Conservation (phyloP, 495 filamentous ascomycete species). For the Penicillium pulvis region DNA sequence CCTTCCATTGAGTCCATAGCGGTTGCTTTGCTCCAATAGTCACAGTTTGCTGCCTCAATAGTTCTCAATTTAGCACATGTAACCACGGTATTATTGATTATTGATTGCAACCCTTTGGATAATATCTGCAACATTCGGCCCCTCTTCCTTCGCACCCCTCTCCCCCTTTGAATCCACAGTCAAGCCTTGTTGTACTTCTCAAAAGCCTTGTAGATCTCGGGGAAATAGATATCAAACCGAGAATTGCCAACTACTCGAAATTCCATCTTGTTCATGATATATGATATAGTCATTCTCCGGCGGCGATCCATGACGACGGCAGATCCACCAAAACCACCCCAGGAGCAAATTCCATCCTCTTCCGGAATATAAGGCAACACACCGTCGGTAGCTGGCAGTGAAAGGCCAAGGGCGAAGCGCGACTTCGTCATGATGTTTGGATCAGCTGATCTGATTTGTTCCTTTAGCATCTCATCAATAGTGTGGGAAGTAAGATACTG, state of each 20-base stretch:
- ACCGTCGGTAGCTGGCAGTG: slow-evolving; percentile 19
- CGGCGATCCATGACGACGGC: slow-evolving; percentile 46
- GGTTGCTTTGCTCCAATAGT: no score
- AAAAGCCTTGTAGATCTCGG: no score
- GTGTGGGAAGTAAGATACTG: slow-evolving; percentile 33
- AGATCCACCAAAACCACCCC: slow-evolving; percentile 48
- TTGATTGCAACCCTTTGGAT: no score
- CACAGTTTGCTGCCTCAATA: no score
- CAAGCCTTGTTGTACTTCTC: no score
- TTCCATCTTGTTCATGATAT: slow-evolving; percentile 48
- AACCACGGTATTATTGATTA: no score
- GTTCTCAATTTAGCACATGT: no score
- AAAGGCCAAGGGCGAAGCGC: slow-evolving; percentile 40
- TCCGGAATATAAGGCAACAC: slow-evolving; percentile 27
- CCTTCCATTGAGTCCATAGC: no score
- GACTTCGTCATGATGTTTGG: slow-evolving; percentile 25
- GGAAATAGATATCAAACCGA: no score
- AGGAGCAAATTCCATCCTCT: slow-evolving; percentile 35
- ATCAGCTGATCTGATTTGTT: slow-evolving; percentile 38
- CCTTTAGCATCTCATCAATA: slow-evolving; percentile 40
- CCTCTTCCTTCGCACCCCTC: no score
- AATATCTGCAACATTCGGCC: no score
- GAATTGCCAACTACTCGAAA: background rate
- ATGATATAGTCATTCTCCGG: slow-evolving; percentile 40
- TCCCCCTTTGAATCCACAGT: no score